Conservation (phyloP, 768 basidiomycete species). For the Tephrocybe sp. region DNA sequence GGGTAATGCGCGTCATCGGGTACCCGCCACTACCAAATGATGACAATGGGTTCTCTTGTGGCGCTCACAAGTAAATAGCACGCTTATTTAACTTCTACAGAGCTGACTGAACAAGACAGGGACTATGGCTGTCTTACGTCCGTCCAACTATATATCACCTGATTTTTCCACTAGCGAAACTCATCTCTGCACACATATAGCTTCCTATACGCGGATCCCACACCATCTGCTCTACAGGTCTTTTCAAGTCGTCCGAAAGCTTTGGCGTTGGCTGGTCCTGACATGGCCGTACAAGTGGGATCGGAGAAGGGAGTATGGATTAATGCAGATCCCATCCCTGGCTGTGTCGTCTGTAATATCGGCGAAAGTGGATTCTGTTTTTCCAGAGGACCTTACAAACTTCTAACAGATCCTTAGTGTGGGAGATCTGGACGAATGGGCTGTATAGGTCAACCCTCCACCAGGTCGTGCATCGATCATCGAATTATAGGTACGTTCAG, state of each 20-base stretch:
- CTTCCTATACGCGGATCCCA: slow-evolving; percentile 85
- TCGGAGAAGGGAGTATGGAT: slow-evolving; percentile 73
- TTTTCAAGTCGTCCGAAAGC: slow-evolving; percentile 51
- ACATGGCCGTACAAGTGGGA: slow-evolving; percentile 52
- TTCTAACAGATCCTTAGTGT: slow-evolving; percentile 52
- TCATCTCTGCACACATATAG: slow-evolving; percentile 34
- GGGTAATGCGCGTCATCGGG: slow-evolving; percentile 86
- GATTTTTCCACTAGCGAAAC: background rate
- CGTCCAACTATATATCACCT: slow-evolving; percentile 19
- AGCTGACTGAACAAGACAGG: slow-evolving; percentile 33
- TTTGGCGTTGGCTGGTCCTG: slow-evolving; percentile 25
- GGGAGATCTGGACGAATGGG: slow-evolving; percentile 90
- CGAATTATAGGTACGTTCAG: slow-evolving; percentile 64
- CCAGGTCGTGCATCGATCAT: slow-evolving; percentile 75
- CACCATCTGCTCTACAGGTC: slow-evolving; percentile 79
- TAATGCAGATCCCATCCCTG: slow-evolving; percentile 78
- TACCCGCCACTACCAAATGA: slow-evolving; percentile 85
- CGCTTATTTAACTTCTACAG: background rate
- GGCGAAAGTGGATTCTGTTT: slow-evolving; percentile 70
- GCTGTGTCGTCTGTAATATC: slow-evolving; percentile 87
- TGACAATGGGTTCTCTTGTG: slow-evolving; percentile 85
- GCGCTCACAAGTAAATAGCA: slow-evolving; percentile 74
- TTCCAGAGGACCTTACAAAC: background rate
- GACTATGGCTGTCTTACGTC: slow-evolving; percentile 93
- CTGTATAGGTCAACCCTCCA: slow-evolving; percentile 87